Base-by-base conservation (phyloP, 352 stramenopile species). In the Pythium apleroticum region DNA sequence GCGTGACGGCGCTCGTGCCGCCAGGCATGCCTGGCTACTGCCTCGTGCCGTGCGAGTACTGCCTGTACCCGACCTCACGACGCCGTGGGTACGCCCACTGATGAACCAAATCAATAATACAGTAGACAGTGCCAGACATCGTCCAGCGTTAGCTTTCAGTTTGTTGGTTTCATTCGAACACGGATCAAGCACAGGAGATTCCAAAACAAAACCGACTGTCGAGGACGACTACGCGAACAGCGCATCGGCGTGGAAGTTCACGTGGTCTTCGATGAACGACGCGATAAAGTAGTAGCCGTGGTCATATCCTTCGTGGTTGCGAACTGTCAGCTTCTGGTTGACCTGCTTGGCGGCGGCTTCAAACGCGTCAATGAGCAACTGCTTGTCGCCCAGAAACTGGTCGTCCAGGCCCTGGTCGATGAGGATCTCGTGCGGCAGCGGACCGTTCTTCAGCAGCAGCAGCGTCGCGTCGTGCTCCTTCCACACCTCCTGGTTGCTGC, bases 241-340 rank as follows among this genome's bases (percentile, higher is more conserved):
- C 46, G 76, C 75, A 24, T 96, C 85, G 15, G 96, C 93, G 75
- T 99, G 96, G 74, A 98, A 95, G 69, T 90, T 82, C 46, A 99
- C 72, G 78, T 99, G 97, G 67, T 99, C 93, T 35, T 97, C 93
- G 28, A 98, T 84, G 68, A 98, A 99, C 2, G 93, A 95, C 65
- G 90, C 81, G 70, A 99, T 98, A 80, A 99, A 99, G 71, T 97
- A 98, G 76, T 99, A 99, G 65, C 85, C 96, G 85, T 99, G 97
- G 74, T 99, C 97, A 74, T 98, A 99, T 43, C 94, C 96, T 19
- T 97, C 85, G 75, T 91, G 72, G 31, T 89, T 89, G 45, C 86
- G 84, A 17, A 97, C 65, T 10, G 76, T 97, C 55, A 96, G 35
- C 20, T 83, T 83, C 72, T 98, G 93, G 52, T 77, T 75, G 39